Evolutionary conservation across 148 eudicot species (phyloP).

Genomic region (Spergularia marina): DNA sequence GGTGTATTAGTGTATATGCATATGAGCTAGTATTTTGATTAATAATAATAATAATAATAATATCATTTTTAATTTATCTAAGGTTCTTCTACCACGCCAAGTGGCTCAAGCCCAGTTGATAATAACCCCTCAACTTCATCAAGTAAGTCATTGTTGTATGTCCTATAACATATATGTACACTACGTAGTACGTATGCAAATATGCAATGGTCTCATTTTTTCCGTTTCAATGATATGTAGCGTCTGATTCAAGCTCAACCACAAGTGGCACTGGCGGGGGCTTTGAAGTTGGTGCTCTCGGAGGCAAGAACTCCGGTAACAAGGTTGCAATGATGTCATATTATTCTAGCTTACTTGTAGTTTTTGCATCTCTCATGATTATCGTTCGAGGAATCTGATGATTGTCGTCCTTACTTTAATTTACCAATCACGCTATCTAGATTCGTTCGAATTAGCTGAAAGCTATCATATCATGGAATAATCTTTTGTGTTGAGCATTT

Average conservation of each 20-base stretch:
- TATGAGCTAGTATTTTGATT: neutral
- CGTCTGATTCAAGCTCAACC: neutral
- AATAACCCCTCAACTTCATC: neutral
- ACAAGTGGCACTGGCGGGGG: neutral
- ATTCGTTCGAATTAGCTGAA: no score
- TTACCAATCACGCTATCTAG: no score
- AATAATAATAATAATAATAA: neutral
- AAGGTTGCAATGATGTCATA: neutral
- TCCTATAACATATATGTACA: no score
- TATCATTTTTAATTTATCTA: neutral
- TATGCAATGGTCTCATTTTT: no score
- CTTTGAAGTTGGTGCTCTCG: neutral
- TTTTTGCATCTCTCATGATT: neutral
- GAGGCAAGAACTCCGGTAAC: neutral
- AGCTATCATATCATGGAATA: no score
- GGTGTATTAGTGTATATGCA: no score
- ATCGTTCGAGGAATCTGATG: neutral
- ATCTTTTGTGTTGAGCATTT: no score
- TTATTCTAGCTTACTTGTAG: neutral
- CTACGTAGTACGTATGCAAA: no score
- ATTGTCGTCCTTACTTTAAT: no score
- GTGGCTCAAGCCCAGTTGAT: neutral
- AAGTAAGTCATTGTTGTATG: neutral
- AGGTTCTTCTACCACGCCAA: slow-evolving; percentile 6
- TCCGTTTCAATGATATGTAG: neutral